Evolutionary conservation across 805 yeast species (phyloP), one percentile per base, ranked within the genome.

Genomic region (Candida schatavii): DNA sequence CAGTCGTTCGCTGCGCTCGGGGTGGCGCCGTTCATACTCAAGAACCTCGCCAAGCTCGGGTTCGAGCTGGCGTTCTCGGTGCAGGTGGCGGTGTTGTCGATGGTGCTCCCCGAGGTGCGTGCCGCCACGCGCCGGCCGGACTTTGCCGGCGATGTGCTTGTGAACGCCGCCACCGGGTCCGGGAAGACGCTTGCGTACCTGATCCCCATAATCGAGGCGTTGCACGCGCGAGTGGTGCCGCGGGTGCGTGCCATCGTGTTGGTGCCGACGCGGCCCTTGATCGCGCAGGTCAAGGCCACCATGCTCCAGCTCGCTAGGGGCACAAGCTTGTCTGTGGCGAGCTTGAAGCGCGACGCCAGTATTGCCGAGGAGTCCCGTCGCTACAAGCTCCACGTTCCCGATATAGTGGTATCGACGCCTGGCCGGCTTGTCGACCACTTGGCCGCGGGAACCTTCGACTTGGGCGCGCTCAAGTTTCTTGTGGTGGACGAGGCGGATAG

Each of bases 131-230:
- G 23, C 11, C n/a, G 39, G 5, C 83, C 87, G 1, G 79, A 72
- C 41, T 69, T 77, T 32, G 68, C 70, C 43, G 91, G 91, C 19
- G 96, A 93, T 62, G 61, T 89, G 15, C 68, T 91, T 35, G 96
- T 91, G 4, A 90, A 91, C 62, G 96, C 99, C 2, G 79, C 95
- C 9, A 91, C 99, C 0, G 99, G 99, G 33, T 85, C 96, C 0
- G 99, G 99, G 54, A 91, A 91, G 58, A 91, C 99, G 0, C 68
- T 93, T 41, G 95, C 97, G 2, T 91, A 91, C 55, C 73, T 81
- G 39, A 73, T 91, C 2, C 98, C 99, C 1, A 75, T 93, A 5
- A 72, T 93, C 2, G 89, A 90, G 46, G 66, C 80, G 2, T 68
- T 91, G 40, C 65, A 72, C 13, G 61, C 65, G 6, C 74, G 96